These are phyloP conservation scores for Phytomonas sp. DNA, from an alignment of 208 protist species.

Conservation along the genomic window DNA sequence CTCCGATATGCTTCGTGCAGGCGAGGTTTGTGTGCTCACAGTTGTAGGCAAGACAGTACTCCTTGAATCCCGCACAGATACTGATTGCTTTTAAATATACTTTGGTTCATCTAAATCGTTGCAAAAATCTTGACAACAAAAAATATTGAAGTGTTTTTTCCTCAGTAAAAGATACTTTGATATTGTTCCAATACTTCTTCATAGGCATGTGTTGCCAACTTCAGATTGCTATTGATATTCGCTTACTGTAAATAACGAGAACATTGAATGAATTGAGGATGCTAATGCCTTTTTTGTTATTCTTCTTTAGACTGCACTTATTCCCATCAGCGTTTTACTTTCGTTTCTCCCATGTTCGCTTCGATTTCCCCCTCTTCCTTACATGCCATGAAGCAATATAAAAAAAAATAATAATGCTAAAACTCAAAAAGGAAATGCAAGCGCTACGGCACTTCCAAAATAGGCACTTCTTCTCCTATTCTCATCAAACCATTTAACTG, in stretches of 20 bases:
- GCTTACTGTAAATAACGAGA: neutral
- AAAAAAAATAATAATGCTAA: neutral
- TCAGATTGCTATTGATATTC: neutral
- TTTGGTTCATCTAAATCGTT: no score
- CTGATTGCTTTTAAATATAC: no score
- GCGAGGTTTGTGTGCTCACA: no score
- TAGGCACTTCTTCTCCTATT: neutral
- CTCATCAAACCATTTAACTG: neutral
- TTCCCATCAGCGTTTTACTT: neutral
- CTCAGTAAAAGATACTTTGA: neutral
- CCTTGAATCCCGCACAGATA: no score
- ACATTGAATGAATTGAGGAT: neutral
- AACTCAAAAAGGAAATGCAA: neutral
- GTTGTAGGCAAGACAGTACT: no score
- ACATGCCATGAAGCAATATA: neutral
- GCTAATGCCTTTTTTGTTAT: neutral
- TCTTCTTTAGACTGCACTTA: neutral
- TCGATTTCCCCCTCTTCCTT: neutral
- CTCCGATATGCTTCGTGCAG: no score
- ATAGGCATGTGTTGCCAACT: neutral
- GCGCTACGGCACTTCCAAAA: neutral
- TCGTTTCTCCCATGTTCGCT: neutral
- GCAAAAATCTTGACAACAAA: no score
- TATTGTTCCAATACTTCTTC: neutral
- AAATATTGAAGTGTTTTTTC: no score